These are phyloP conservation scores for Claviceps spartinae DNA, from an alignment of 2,329 filamentous ascomycete species.

Conservation along the genomic window DNA sequence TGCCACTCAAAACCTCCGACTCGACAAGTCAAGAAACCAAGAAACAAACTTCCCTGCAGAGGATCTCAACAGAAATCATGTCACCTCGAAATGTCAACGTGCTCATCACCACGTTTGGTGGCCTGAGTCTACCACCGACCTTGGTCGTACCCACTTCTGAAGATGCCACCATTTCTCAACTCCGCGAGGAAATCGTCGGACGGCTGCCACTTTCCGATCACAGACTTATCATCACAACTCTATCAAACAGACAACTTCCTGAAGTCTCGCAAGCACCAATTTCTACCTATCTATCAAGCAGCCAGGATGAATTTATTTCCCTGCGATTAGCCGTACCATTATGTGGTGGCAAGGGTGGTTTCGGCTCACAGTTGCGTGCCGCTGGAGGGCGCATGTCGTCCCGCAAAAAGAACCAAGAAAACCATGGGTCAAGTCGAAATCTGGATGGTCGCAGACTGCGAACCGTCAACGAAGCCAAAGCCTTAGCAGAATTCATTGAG, in stretches of 20 bases:
- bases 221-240: constrained; percentile 68
- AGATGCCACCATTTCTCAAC: constrained; percentile 50
- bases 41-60: neutral
- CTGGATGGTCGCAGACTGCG: constrained; percentile 80
- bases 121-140: constrained; percentile 70
- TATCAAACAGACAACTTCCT: constrained; percentile 58
- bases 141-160: constrained; percentile 60
- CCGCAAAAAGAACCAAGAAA: constrained; percentile 72
- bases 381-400: constrained; percentile 97
- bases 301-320: constrained; percentile 58
- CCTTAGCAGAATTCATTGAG: constrained; percentile 83
- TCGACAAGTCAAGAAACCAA: neutral
- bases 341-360: constrained; percentile 91
- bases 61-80: constrained; percentile 29
- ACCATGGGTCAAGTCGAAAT: constrained; percentile 84
- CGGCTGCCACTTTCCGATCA: constrained; percentile 44
- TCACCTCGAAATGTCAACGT: constrained; percentile 54
- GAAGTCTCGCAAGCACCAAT: constrained; percentile 40
- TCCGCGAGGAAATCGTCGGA: constrained; percentile 48
- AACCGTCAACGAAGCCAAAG: constrained; percentile 90
- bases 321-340: constrained; percentile 68
- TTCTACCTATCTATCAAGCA: constrained; percentile 43
- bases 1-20: neutral
- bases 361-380: constrained; percentile 90
- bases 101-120: constrained; percentile 71